A percentile compares a stretch with the other conserved stretches of the same genome.
These are phyloP conservation scores for Paraphoma sp. DNA, from an alignment of 2,329 filamentous ascomycete species.

Conservation along the genomic window DNA sequence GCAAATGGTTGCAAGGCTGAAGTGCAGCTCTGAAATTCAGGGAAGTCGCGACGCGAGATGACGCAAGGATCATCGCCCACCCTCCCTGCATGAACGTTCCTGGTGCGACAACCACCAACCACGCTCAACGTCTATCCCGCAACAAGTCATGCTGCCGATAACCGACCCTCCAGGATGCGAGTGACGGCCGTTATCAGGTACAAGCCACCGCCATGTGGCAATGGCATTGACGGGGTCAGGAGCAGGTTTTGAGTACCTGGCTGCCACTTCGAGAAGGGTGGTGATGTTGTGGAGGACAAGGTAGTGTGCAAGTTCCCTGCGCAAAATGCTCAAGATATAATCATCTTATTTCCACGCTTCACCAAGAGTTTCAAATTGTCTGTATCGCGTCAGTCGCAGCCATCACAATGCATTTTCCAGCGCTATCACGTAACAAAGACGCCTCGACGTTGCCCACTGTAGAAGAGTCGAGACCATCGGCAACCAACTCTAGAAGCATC, in stretches of 20 bases:
- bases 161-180: neutral
- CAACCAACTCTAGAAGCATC: neutral
- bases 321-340: neutral
- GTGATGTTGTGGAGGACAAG: neutral
- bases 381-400: no score
- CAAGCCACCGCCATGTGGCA: conserved; percentile 5
- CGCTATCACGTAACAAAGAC: conserved; percentile 1
- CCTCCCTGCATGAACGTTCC: conserved; percentile 8
- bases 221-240: conserved; percentile 6
- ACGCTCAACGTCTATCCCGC: conserved; percentile 7
- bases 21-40: neutral
- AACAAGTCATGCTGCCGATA: conserved; percentile 7
- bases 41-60: conserved; percentile 7
- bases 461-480: neutral
- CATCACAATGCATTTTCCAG: neutral
- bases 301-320: neutral
- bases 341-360: neutral
- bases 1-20: neutral
- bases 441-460: conserved; percentile 1
- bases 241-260: conserved; percentile 29
- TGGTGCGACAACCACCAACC: conserved; percentile 1
- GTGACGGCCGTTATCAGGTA: neutral
- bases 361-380: no score
- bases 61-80: conserved; percentile 12
- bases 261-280: neutral